Base-by-base conservation (phyloP, 176 grass and related monocot species). In the Aegilops longissima region DNA sequence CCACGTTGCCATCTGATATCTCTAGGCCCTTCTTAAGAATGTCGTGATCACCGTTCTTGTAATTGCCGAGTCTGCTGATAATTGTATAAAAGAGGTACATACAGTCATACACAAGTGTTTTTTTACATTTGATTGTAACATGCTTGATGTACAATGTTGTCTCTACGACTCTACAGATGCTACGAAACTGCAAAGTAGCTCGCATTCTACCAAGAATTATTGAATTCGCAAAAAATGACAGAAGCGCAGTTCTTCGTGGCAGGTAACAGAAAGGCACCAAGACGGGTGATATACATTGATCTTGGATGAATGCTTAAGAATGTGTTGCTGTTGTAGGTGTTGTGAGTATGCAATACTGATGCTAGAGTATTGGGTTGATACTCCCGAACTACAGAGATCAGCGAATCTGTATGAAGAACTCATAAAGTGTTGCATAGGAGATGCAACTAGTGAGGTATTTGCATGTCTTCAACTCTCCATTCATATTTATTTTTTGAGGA, bases 71-170 rank as follows among this genome's bases (percentile, higher is more conserved):
- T 89, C 96, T 20, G 90, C 93, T 54, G 96, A 98, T 85, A 94
- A 86, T 59, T 98, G 96, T 78, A 94, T 98, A 90, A 98, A 98
- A 88, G 93, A 91, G 88, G 96, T 98, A 91, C 11, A 87, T 77
- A n/a, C n/a, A n/a, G n/a, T n/a, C n/a, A n/a, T n/a, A 23, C 3
- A 73, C 40, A 75, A 70, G 34, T 10, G 3, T 16, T 81, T 86
- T 73, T 82, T 68, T n/a, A n/a, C 77, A 69, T 70, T 84, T 72
- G 18, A 71, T 84, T 85, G 61, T 71, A 30, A 36, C 61, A 30
- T 29, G 21, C 70, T 71, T 93, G 80, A 87, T 40, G n/a, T 49
- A 40, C 76, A 44, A 13, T 89, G 12, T 54, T 34, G 10, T 0
- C 44, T 75, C 5, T 29, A 33, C 78, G 10, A 0, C 44, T 75